These are phyloP conservation scores for Pittosporum tobira DNA, from an alignment of 129 eudicot species.

Conservation along the genomic window DNA sequence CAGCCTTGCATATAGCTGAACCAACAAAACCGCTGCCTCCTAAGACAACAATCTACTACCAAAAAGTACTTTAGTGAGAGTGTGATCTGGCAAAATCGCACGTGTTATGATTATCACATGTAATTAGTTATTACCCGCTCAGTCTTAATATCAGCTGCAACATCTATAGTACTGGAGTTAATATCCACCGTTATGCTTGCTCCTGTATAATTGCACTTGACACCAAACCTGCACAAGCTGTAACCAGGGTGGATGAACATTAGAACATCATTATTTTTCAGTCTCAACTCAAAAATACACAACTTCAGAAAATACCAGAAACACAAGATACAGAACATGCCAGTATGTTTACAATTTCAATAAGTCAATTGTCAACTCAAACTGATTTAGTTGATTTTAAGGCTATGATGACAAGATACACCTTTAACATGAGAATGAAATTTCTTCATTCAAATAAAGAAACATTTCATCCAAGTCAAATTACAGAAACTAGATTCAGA, in stretches of 20 bases:
- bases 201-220: conserved; percentile 62
- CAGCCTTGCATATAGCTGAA: conserved; percentile 98
- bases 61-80: conserved; percentile 10
- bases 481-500: no score
- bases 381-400: no score
- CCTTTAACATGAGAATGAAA: background rate
- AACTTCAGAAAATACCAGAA: no score
- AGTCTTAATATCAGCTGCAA: conserved; percentile 74
- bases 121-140: conserved; percentile 54
- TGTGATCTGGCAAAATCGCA: background rate
- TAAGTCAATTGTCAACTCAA: no score
- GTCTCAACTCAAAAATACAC: background rate
- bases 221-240: conserved; percentile 39
- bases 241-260: conserved; percentile 14
- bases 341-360: background rate
- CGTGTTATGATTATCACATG: background rate
- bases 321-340: background rate
- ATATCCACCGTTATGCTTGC: conserved; percentile 37
- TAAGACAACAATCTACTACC: conserved; percentile 70
- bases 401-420: background rate
- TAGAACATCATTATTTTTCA: background rate
- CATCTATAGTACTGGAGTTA: conserved; percentile 59
- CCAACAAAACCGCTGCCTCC: conserved; percentile 99
- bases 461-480: background rate
- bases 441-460: background rate